Conservation (phyloP, 345 rosid genomes). For the Pistacia atlantica region DNA sequence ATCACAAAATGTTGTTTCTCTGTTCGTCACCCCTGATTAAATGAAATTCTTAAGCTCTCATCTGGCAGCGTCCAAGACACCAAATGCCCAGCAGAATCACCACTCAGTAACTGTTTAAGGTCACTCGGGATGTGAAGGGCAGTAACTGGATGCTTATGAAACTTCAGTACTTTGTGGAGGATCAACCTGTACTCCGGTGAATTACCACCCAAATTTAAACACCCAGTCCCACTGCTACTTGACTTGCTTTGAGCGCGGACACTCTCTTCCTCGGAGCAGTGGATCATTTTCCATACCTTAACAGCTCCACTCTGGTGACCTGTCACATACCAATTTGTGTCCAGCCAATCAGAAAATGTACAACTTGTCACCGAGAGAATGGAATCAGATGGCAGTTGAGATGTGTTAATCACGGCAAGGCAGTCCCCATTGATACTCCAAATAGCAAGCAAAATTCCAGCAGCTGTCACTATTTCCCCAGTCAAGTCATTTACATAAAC, state of each 20-base stretch:
- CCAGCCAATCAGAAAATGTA: conserved; percentile 88
- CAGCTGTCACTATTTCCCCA: conserved; percentile 93
- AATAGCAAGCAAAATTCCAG: conserved; percentile 92
- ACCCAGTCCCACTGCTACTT: conserved; percentile 49
- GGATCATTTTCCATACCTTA: conserved; percentile 96
- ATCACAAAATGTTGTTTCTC: neutral
- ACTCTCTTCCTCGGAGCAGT: conserved; percentile 58
- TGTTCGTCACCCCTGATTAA: conserved; percentile 51
- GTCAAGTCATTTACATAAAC: conserved; percentile 88
- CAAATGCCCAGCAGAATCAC: conserved; percentile 88
- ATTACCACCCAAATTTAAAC: conserved; percentile 61
- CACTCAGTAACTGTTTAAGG: conserved; percentile 91
- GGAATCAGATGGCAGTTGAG: conserved; percentile 95
- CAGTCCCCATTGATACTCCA: conserved; percentile 99
- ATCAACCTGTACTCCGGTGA: conserved; percentile 80
- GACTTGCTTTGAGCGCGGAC: conserved; percentile 43
- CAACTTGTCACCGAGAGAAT: conserved; percentile 87
- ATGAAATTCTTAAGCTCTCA: conserved; percentile 65
- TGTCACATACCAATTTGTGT: conserved; percentile 90
- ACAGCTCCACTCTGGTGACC: conserved; percentile 99
- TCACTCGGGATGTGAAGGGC: conserved; percentile 79
- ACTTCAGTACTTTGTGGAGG: conserved; percentile 81
- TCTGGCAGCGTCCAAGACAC: conserved; percentile 94
- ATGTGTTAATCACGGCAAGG: conserved; percentile 84
- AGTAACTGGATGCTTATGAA: conserved; percentile 84